Evolutionary conservation across 176 grass and related monocot species (phyloP).

Genomic region (Triticum monococcum): DNA sequence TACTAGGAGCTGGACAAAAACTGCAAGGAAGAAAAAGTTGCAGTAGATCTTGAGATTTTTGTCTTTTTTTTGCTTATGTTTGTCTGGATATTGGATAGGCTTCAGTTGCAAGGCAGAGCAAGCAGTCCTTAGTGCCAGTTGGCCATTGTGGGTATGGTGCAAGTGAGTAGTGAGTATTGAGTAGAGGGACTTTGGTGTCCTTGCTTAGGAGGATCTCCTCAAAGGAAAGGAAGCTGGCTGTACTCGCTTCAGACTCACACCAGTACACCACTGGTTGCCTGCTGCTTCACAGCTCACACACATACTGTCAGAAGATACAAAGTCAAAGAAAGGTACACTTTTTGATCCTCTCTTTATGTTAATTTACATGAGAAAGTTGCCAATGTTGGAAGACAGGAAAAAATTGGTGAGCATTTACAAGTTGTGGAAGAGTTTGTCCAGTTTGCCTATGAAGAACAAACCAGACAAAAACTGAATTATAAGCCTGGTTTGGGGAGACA

Average conservation of each 20-base stretch:
- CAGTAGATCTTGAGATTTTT: background rate
- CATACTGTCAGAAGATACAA: background rate
- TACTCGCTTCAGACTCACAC: conserved; percentile 38
- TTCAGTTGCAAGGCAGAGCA: conserved; percentile 30
- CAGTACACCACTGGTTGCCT: background rate
- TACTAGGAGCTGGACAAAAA: background rate
- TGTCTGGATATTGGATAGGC: background rate
- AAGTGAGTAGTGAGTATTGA: background rate
- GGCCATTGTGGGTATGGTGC: conserved; percentile 18
- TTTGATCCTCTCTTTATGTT: background rate
- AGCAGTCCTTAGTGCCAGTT: background rate
- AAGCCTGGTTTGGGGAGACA: background rate
- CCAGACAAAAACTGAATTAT: background rate
- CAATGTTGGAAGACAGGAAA: background rate
- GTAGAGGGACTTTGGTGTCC: conserved; percentile 18
- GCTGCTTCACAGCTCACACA: background rate
- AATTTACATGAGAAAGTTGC: background rate
- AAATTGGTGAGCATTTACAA: too few species aligned
- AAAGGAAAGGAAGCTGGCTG: background rate
- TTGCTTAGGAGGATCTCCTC: conserved; percentile 13
- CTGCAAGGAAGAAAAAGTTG: background rate
- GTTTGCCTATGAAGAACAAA: background rate
- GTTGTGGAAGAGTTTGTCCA: too few species aligned
- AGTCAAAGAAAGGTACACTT: background rate
- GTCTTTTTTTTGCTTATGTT: background rate